Evolutionary conservation across 106 monocot genomes (phyloP), one percentile per base, ranked within the genome.

Genomic region (Hemerocallis citrina): DNA sequence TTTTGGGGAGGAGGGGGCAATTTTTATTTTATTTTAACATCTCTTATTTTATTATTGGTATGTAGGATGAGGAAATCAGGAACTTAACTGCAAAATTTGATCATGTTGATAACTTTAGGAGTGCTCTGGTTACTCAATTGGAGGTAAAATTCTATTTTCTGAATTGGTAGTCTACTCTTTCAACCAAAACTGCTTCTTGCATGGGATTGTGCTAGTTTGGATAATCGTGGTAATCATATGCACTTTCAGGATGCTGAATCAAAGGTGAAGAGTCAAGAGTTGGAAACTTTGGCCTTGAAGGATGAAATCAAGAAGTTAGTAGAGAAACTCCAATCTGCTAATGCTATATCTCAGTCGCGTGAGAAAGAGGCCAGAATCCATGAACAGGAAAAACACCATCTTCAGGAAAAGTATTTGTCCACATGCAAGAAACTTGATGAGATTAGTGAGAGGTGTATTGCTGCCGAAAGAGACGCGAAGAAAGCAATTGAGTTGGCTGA

Each of bases 311-410:
- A 65, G 40, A 66, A 41, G 10, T 43, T 94, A 32, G 60, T 39
- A 48, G 73, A 77, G 51, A 75, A 67, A 43, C 33, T 94, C 20
- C 80, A 94, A 39, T 65, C 63, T 52, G 25, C 72, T 31, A 83
- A 63, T 56, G 33, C 54, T 1, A 75, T 62, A 65, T 63, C 70
- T 68, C 76, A 79, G 36, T 80, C 72, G 48, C 69, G 75, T 63
- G 89, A 85, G 60, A 85, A 57, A 41, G 82, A 94, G 60, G 60
- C 69, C 1, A 61, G 57, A 68, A 73, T 85, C 9, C 45, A 89
- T 38, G 79, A 94, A 49, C 93, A 94, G 67, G 85, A 93, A 65
- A 89, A 80, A 55, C 66, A 67, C 14, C 89, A 89, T 67, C 67
- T 94, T 37, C 71, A 81, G 57, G 93, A 93, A 44, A 89, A 85